Conservation (phyloP, 2,329 filamentous ascomycete species). For the Trichoderma lentiforme region DNA sequence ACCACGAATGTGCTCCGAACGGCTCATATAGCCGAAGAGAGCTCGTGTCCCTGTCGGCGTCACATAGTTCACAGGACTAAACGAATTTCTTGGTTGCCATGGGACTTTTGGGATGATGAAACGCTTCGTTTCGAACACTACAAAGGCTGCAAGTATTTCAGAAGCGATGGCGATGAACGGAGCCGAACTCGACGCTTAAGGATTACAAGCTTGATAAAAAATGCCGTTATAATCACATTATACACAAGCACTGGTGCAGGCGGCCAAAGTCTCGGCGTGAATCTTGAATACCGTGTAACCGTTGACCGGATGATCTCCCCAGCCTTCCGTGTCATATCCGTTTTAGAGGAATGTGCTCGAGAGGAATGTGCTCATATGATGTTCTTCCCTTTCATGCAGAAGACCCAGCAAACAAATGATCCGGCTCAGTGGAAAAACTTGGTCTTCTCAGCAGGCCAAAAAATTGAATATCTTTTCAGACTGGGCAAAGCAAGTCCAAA, state of each 20-base stretch:
- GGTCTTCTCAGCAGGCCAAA: neutral
- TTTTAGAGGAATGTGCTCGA: neutral
- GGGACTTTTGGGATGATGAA: neutral
- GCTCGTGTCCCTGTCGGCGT: neutral
- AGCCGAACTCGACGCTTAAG: neutral
- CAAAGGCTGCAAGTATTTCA: neutral
- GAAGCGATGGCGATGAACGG: neutral
- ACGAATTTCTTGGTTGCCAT: neutral
- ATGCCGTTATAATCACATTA: neutral
- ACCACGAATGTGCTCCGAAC: neutral
- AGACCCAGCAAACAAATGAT: neutral
- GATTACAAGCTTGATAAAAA: neutral
- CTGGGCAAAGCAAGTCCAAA: neutral
- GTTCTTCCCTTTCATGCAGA: fast-evolving
- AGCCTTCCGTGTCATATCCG: neutral
- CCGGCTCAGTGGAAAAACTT: neutral
- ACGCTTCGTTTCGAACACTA: neutral
- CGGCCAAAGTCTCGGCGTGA: neutral
- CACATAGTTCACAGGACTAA: neutral
- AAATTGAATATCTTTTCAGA: neutral
- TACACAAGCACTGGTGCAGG: neutral
- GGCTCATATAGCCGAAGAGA: neutral
- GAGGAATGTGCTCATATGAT: neutral
- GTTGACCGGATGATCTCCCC: neutral
- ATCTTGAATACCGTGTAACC: neutral